Evolutionary conservation across 257 asterid genomes (phyloP).

Genomic region (Handroanthus guayacan): DNA sequence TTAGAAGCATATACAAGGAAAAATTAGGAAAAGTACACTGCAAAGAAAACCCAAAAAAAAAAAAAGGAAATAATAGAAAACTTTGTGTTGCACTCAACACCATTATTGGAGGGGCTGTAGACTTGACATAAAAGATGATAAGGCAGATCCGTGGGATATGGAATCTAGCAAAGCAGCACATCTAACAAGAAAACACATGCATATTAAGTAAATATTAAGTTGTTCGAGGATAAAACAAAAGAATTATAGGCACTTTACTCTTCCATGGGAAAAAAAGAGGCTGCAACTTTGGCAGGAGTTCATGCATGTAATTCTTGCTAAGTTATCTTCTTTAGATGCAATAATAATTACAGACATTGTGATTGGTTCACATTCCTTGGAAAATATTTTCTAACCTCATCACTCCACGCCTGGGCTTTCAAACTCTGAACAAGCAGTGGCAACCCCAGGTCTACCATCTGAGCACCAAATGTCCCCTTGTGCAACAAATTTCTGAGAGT

Average conservation of each 20-base stretch:
- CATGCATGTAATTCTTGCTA: background rate
- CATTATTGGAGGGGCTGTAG: background rate
- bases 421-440: conserved; percentile 78
- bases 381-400: conserved; percentile 62
- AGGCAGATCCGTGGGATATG: background rate
- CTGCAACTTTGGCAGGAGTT: conserved; percentile 1
- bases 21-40: background rate
- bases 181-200: background rate
- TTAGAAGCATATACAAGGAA: background rate
- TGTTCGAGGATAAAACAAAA: background rate
- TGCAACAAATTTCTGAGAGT: conserved; percentile 72
- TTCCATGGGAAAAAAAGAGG: background rate
- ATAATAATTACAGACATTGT: background rate
- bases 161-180: background rate
- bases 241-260: background rate
- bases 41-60: background rate
- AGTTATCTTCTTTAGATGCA: background rate
- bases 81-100: background rate
- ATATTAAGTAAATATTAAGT: background rate
- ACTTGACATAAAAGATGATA: background rate
- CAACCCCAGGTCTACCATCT: conserved; percentile 78
- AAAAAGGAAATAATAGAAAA: background rate
- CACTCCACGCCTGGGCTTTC: conserved; percentile 93
- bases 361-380: background rate
- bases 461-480: conserved; percentile 81